A percentile compares a stretch with the other conserved stretches of the same genome.
Evolutionary conservation across 345 rosid genomes (phyloP).

Genomic region (Sonneratia alba): DNA sequence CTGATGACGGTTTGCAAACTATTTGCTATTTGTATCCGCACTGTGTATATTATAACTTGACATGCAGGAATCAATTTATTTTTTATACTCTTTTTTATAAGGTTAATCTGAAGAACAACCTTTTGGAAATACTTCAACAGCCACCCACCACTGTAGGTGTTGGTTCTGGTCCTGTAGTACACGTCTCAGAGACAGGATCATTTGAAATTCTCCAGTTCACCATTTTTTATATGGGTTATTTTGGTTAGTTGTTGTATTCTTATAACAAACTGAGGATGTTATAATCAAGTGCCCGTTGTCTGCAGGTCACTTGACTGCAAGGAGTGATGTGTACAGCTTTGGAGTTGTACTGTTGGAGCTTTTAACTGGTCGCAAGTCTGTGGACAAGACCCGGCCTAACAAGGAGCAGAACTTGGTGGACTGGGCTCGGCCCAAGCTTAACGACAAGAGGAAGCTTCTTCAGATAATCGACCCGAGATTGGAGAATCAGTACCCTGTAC

Average conservation of each 20-base stretch:
- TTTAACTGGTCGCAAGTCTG: constrained; percentile 83
- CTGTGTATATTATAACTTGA: too few relatives aligned
- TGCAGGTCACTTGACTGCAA: constrained; percentile 84
- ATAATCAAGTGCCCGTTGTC: neutral
- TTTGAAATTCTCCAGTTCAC: too few relatives aligned
- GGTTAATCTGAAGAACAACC: too few relatives aligned
- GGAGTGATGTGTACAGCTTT: constrained; percentile 88
- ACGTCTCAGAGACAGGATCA: too few relatives aligned
- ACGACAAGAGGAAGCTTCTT: constrained; percentile 78
- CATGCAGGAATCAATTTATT: too few relatives aligned
- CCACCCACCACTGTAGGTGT: too few relatives aligned
- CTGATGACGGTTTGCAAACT: too few relatives aligned
- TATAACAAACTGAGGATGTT: neutral
- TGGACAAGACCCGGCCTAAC: constrained; percentile 91
- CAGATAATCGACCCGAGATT: constrained; percentile 88
- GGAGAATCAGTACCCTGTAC: constrained; percentile 77
- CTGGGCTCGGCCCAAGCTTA: constrained; percentile 96
- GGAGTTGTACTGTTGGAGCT: constrained; percentile 95
- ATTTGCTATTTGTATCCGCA: too few relatives aligned
- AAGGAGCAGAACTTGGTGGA: constrained; percentile 94
- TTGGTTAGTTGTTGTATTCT: neutral
- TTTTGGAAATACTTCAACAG: too few relatives aligned
- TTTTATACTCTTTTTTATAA: too few relatives aligned
- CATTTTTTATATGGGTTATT: neutral
- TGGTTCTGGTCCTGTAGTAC: too few relatives aligned